Evolutionary conservation across 2,329 filamentous ascomycete genomes (phyloP).

Genomic region (Pseudogymnoascus sp.): DNA sequence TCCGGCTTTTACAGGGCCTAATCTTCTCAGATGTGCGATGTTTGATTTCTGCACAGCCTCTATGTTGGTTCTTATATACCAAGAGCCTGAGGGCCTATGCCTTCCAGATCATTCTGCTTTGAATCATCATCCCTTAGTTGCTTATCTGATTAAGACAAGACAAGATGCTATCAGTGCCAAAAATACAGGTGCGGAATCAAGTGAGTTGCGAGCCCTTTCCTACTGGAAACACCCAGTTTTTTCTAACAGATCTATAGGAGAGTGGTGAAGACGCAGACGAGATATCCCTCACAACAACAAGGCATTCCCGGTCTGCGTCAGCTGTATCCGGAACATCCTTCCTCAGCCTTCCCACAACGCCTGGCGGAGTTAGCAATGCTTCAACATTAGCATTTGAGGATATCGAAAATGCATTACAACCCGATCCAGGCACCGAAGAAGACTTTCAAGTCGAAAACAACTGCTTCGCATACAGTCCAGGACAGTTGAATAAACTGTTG

Average conservation of each 20-base stretch:
- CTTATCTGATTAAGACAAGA: background rate
- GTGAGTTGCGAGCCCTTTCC: background rate
- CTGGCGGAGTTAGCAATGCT: background rate
- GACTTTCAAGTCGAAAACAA: constrained; percentile 43
- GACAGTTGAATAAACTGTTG: constrained; percentile 44
- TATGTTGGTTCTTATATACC: background rate
- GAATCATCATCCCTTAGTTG: background rate
- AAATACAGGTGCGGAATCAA: background rate
- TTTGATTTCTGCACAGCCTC: constrained; percentile 1
- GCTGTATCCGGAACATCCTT: constrained; percentile 4
- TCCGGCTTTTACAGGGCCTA: background rate
- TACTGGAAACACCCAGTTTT: background rate
- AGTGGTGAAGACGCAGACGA: background rate
- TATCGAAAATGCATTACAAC: constrained; percentile 37
- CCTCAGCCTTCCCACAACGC: background rate
- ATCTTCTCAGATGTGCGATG: background rate
- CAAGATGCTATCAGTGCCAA: background rate
- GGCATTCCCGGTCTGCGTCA: background rate
- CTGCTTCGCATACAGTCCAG: constrained; percentile 45
- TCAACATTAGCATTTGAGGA: background rate
- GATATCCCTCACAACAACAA: background rate
- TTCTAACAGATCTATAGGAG: background rate
- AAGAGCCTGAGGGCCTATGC: background rate
- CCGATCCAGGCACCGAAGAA: constrained; percentile 42
- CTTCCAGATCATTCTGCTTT: background rate